Base-by-base conservation (phyloP, 352 stramenopile genomes). In the Phytopythium delawarense region DNA sequence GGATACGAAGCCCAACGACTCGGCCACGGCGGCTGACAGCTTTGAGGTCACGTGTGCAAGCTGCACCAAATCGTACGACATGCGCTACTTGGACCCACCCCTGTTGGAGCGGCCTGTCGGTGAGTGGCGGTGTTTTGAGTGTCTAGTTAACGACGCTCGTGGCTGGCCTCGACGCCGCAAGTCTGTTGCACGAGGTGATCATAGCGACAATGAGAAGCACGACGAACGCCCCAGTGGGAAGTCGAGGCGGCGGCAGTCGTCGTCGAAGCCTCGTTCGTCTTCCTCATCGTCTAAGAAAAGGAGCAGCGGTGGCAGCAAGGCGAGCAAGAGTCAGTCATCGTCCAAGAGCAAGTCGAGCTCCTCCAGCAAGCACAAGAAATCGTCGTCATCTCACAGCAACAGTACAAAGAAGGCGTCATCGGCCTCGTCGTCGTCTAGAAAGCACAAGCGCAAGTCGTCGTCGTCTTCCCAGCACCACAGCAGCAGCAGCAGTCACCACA, bases 71-170 rank as follows among this genome's bases (percentile, higher is more conserved):
- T 76, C 74, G 21, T 94, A 96, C 48, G 87, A 96, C 67, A 90
- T 91, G 69, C 77, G 84, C 44, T 92, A 94, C 60, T 46, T 96
- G 34, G 87, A 96, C 28, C 87, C 87, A 61, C 87, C 87, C 2
- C 73, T 96, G 16, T 74, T 86, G 12, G 78, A 92, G 50, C 85
- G 81, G 23, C 87, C 87, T 2, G 66, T 67, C 20, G 87, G 86
- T 44, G 87, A 94, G 45, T 96, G 87, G 87, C 74, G 83, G 23
- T 96, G 87, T 64, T 94, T 96, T 62, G 87, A 96, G 59, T 96
- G 87, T 50, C 77, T 96, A 9, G 87, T 96, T 23, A 96, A 96
- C 54, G 85, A 94, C 65, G 84, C 83, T 49, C 75, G 85, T 4
- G 87, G 87, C 0, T 96, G 87, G 87, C 87, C 87, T 53, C 78